Base-by-base conservation (phyloP, 306 rosid species). In the Argentina anserina region DNA sequence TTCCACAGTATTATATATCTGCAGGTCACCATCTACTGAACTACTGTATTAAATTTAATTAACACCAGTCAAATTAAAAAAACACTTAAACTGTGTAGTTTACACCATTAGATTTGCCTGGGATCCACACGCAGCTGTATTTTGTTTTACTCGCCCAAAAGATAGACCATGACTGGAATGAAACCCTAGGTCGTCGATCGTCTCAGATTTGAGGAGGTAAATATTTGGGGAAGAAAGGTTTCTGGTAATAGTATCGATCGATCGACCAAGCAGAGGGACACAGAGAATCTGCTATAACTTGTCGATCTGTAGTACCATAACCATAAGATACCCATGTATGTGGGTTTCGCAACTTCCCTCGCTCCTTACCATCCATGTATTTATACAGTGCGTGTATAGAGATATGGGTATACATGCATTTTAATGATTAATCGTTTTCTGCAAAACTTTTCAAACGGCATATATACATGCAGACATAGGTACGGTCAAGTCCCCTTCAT, bases 101-200 rank as follows among this genome's bases (percentile, higher is more conserved):
- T 21, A 23, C 6, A 23, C 29, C 28, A 11, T 31, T 18, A 28
- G 58, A 45, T 45, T 68, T 31, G n/a, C 73, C 61, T n/a, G 52
- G 12, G 73, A 33, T 69, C 41, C 73, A 53, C 62, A 69, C 15
- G 36, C 49, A 70, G 74, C 46, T 50, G 74, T 70, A 61, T 17
- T 55, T 70, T 52, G 50, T 52, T 53, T 25, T 53, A 7, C 15
- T 23, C 12, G 50, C 12, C 37, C 3, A 55, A 55, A 70, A 39
- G 49, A 23, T 25, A 15, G 49, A 50, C 47, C 34, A 70, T 40
- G 61, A 69, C 40, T 4, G 37, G 33, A 29, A 18, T 56, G 34
- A 11, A 37, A 39, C 23, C n/a, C 43, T n/a, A 21, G 41, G 37
- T n/a, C 36, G 64, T 50, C 47, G 14, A n/a, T 42, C 56, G 37